Conservation (phyloP, 106 monocot genomes). For the Phalaenopsis equestris region DNA sequence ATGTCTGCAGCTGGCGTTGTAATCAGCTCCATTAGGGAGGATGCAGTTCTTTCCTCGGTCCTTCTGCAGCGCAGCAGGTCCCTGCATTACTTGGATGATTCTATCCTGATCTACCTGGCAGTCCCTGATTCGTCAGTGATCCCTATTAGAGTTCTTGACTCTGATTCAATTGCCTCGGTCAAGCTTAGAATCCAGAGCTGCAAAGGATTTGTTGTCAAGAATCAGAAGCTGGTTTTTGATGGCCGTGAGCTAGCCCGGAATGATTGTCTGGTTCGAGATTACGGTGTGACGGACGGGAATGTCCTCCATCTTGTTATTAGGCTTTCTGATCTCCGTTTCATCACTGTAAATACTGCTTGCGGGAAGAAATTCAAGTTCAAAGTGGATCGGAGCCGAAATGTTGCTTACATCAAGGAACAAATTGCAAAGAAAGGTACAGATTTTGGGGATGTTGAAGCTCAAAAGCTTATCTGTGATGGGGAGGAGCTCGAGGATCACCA, state of each 20-base stretch:
- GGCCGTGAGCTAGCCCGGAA: conserved; percentile 67
- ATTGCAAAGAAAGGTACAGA: conserved; percentile 40
- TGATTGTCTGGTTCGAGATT: conserved; percentile 48
- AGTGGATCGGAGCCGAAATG: conserved; percentile 37
- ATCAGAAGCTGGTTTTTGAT: conserved; percentile 73
- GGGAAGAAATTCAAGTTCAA: conserved; percentile 59
- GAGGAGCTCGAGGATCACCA: conserved; percentile 64
- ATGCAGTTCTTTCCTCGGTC: conserved; percentile 24
- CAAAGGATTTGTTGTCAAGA: conserved; percentile 67
- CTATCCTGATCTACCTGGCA: conserved; percentile 60
- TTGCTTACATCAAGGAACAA: conserved; percentile 59
- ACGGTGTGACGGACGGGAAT: conserved; percentile 63
- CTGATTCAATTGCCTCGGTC: conserved; percentile 69
- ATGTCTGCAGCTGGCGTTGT: conserved; percentile 66
- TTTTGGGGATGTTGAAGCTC: conserved; percentile 26
- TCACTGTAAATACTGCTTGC: conserved; percentile 53
- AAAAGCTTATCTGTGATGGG: conserved; percentile 53
- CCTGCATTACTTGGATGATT: conserved; percentile 31
- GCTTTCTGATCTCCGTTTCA: conserved; percentile 42
- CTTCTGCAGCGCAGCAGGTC: conserved; percentile 29
- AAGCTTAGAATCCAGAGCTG: conserved; percentile 67
- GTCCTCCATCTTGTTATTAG: conserved; percentile 62
- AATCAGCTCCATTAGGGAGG: conserved; percentile 27
- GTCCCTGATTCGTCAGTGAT: conserved; percentile 40
- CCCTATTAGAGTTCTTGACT: conserved; percentile 51